Evolutionary conservation across 2,329 filamentous ascomycete species (phyloP).

Genomic region (Clonostachys solani): DNA sequence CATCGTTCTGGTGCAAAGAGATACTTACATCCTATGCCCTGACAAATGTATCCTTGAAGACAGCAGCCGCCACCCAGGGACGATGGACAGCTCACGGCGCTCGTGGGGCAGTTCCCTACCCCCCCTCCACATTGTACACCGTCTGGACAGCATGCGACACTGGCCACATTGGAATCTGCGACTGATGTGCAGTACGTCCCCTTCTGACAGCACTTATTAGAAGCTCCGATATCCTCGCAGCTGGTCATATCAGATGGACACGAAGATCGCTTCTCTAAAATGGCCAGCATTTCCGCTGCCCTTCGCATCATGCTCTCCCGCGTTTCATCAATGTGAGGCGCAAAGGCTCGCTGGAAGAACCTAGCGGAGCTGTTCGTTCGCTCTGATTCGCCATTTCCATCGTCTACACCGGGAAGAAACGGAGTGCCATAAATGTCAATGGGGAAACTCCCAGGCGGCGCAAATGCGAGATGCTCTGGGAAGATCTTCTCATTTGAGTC

Average conservation of each 20-base stretch:
- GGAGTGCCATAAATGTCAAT: conserved; percentile 7
- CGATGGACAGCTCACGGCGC: conserved; percentile 60
- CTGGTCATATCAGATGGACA: conserved; percentile 64
- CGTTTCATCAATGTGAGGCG: conserved; percentile 31
- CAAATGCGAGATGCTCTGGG: conserved; percentile 58
- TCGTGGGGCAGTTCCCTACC: conserved; percentile 57
- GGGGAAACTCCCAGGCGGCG: conserved; percentile 15
- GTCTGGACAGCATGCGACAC: conserved; percentile 70
- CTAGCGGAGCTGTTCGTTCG: conserved; percentile 7
- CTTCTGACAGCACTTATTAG: conserved; percentile 70
- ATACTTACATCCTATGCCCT: conserved; percentile 64
- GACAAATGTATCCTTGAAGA: conserved; percentile 65
- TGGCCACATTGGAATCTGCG: conserved; percentile 56
- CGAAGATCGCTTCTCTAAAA: conserved; percentile 54
- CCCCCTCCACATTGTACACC: conserved; percentile 60
- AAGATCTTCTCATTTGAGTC: conserved; percentile 73
- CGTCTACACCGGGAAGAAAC: not conserved
- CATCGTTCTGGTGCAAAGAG: not conserved
- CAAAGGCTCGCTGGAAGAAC: conserved; percentile 45
- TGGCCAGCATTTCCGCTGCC: conserved; percentile 38
- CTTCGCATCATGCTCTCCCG: conserved; percentile 28
- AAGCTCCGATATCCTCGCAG: conserved; percentile 60
- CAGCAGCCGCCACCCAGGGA: conserved; percentile 72
- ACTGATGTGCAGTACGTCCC: conserved; percentile 64
- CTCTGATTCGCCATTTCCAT: not conserved